These are phyloP conservation scores for Aspergillus cavernicola DNA, from an alignment of 495 filamentous ascomycete genomes.

Conservation along the genomic window DNA sequence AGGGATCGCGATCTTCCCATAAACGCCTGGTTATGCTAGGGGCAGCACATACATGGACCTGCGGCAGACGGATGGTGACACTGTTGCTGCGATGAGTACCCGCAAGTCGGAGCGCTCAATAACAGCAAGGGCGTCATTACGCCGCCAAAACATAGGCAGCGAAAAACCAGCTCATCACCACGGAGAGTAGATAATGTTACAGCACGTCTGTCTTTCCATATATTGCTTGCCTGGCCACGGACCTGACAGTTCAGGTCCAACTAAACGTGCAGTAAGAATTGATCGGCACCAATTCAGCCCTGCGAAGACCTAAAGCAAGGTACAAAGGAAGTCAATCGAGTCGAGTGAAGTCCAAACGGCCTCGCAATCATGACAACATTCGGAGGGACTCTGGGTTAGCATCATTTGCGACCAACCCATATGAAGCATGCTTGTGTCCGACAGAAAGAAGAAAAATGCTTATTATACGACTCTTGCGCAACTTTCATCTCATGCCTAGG, in stretches of 20 bases:
- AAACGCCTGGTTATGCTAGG: conserved; percentile 46
- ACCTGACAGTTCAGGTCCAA: background rate
- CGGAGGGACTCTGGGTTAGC: conserved; percentile 17
- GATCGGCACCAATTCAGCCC: conserved; percentile 3
- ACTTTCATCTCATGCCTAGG: conserved; percentile 1
- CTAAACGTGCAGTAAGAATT: background rate
- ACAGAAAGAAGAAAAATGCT: conserved; percentile 9
- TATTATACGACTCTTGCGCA: conserved; percentile 17
- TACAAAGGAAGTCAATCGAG: conserved; percentile 3
- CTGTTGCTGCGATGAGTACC: conserved; percentile 8
- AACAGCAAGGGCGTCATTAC: background rate
- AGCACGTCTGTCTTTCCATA: background rate
- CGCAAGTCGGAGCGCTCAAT: background rate
- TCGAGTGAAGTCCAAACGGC: conserved; percentile 13
- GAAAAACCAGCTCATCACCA: background rate
- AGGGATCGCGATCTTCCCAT: conserved; percentile 39
- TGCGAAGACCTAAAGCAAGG: background rate
- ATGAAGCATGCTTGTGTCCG: conserved; percentile 13
- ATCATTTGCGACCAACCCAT: conserved; percentile 10
- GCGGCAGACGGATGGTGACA: conserved; percentile 7
- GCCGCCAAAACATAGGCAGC: background rate
- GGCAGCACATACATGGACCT: conserved; percentile 22
- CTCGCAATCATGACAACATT: conserved; percentile 12
- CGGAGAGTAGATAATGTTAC: background rate
- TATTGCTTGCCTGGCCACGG: background rate